Conservation (phyloP, 2,329 filamentous ascomycete genomes). For the Neobulgaria alba region DNA sequence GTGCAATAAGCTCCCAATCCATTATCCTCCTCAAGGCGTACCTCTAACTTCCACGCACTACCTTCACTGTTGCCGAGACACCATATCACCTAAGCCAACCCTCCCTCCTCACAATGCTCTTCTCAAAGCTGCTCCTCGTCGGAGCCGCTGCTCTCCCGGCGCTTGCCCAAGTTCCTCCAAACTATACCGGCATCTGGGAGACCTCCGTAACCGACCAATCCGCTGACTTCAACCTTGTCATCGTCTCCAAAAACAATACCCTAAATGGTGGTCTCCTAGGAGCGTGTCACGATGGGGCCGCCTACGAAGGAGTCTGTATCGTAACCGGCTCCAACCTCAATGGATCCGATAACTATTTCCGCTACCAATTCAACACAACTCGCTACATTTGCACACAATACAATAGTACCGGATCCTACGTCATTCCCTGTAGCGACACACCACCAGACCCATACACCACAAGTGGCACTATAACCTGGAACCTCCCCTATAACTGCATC, state of each 20-base stretch:
- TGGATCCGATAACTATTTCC: neutral
- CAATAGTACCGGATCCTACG: neutral
- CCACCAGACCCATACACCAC: neutral
- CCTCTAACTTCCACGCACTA: neutral
- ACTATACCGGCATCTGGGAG: neutral
- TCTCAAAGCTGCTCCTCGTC: neutral
- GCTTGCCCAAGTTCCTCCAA: neutral
- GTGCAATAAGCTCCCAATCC: no score
- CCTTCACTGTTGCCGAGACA: neutral
- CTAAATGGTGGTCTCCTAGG: neutral
- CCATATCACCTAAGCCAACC: neutral
- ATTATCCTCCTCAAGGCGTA: neutral
- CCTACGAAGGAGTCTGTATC: conserved; percentile 1
- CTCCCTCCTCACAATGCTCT: neutral
- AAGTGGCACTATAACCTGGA: neutral
- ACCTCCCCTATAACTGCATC: neutral
- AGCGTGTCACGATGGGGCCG: conserved; percentile 2
- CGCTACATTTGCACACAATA: neutral
- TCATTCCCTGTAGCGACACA: neutral
- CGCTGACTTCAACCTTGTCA: neutral
- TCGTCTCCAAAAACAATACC: neutral
- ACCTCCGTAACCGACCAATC: neutral
- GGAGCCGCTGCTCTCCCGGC: neutral
- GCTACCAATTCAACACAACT: neutral
- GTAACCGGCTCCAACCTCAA: neutral